Evolutionary conservation across 176 grass and related monocot genomes (phyloP).

Genomic region (Paspalum vaginatum): DNA sequence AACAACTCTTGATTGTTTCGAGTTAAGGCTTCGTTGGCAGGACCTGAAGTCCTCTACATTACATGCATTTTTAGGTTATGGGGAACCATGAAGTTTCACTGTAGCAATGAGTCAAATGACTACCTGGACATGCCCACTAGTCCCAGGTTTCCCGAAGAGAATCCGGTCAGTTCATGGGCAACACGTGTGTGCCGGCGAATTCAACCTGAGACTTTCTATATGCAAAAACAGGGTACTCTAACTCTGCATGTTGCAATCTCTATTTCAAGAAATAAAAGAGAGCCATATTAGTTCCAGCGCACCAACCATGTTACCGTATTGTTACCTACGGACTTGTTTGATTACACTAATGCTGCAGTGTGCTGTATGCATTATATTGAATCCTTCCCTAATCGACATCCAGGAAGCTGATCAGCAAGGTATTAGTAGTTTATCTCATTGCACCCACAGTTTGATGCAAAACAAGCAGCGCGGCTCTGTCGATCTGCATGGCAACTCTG

Average conservation of each 20-base stretch:
- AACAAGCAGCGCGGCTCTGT: neutral
- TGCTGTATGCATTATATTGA: neutral
- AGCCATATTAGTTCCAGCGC: neutral
- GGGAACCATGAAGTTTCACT: no score
- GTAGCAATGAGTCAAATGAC: no score
- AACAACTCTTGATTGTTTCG: no score
- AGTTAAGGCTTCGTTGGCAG: no score
- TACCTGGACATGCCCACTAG: neutral
- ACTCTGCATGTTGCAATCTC: neutral
- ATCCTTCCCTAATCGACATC: neutral
- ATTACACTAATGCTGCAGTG: no score
- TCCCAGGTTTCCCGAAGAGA: neutral
- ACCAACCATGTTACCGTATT: neutral
- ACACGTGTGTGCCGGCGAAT: neutral
- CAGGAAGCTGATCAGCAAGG: neutral
- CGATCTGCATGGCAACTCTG: neutral
- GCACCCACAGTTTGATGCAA: slow-evolving; percentile 24
- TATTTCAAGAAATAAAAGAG: neutral
- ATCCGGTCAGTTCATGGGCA: neutral
- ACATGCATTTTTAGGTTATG: no score
- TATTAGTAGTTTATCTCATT: neutral
- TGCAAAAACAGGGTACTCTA: neutral
- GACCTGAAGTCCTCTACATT: no score
- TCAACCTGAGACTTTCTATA: neutral
- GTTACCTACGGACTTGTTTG: neutral